phyloP scores from a whole-genome alignment of 2,329 filamentous ascomycete species.

The Paecilomyces variotii region DNA sequence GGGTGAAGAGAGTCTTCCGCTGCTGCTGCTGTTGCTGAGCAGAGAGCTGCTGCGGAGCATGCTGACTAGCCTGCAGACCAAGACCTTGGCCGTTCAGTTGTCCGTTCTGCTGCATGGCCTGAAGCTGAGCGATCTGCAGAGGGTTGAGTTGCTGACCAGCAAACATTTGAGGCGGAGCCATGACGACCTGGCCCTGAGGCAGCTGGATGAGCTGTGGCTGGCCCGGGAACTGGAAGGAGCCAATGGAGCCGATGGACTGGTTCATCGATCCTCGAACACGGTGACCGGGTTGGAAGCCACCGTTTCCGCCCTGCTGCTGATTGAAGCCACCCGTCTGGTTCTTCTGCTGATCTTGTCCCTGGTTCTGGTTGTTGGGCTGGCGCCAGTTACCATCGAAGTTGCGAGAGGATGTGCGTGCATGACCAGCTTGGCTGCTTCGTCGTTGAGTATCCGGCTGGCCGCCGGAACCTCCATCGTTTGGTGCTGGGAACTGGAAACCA shows the following conservation, averaged over 20 bases:
- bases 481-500: slow-evolving; percentile 61
- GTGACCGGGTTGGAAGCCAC: slow-evolving; percentile 85
- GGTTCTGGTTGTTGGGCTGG: slow-evolving; percentile 56
- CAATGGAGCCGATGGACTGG: slow-evolving; percentile 75
- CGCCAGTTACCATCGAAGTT: slow-evolving; percentile 99
- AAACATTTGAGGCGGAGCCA: slow-evolving; percentile 74
- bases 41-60: slow-evolving; percentile 57
- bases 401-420: slow-evolving; percentile 73
- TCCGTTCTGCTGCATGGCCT: slow-evolving; percentile 86
- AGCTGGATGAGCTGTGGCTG: slow-evolving; percentile 85
- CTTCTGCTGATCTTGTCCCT: slow-evolving; percentile 44
- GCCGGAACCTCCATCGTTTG: slow-evolving; percentile 44
- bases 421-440: slow-evolving; percentile 64
- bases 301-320: slow-evolving; percentile 60
- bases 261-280: slow-evolving; percentile 77
- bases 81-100: slow-evolving; percentile 72
- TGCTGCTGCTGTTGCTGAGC: slow-evolving; percentile 60
- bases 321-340: slow-evolving; percentile 54
- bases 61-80: slow-evolving; percentile 61
- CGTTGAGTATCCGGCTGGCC: slow-evolving; percentile 60
- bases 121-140: slow-evolving; percentile 80
- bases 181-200: slow-evolving; percentile 71
- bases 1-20: slow-evolving; percentile 96
- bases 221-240: slow-evolving; percentile 78
- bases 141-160: slow-evolving; percentile 78